Evolutionary conservation across 139 green algal species (phyloP).

Genomic region (Chlorella vulgaris): DNA sequence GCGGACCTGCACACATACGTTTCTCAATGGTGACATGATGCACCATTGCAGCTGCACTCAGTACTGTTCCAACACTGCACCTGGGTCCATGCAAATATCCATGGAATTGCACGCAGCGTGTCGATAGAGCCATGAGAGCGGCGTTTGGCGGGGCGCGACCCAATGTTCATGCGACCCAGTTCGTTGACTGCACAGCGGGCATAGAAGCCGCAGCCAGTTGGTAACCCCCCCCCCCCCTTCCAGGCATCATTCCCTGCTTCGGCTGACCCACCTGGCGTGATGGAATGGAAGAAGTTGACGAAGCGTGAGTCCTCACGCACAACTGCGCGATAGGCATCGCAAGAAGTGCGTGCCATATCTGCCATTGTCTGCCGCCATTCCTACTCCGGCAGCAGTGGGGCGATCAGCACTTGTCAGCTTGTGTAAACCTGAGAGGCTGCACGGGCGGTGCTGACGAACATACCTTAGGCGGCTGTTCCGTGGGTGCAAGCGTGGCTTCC

Average conservation of each 20-base stretch:
- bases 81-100: slow-evolving; percentile 99
- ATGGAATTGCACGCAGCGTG: slow-evolving; percentile 96
- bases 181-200: slow-evolving; percentile 71
- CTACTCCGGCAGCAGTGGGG: slow-evolving; percentile 24
- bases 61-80: slow-evolving; percentile 37
- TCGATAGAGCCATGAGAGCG: slow-evolving; percentile 87
- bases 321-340: slow-evolving; percentile 69
- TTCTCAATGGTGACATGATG: background rate
- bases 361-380: slow-evolving; percentile 81
- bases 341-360: slow-evolving; percentile 70
- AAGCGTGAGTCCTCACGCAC: slow-evolving; percentile 74
- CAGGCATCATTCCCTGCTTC: no score
- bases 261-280: slow-evolving; percentile 12
- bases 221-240: background rate
- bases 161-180: slow-evolving; percentile 97
- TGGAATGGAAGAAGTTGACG: slow-evolving; percentile 86
- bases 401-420: background rate
- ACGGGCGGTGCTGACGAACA: slow-evolving; percentile 57
- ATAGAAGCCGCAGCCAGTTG: background rate
- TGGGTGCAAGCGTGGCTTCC: slow-evolving; percentile 77
- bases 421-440: slow-evolving; percentile 36
- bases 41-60: no score
- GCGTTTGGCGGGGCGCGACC: slow-evolving; percentile 77
- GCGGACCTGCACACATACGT: slow-evolving; percentile 85
- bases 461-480: slow-evolving; percentile 36